Evolutionary conservation across 345 rosid species (phyloP), one percentile per base, ranked within the genome.

Genomic region (Populus simonii): DNA sequence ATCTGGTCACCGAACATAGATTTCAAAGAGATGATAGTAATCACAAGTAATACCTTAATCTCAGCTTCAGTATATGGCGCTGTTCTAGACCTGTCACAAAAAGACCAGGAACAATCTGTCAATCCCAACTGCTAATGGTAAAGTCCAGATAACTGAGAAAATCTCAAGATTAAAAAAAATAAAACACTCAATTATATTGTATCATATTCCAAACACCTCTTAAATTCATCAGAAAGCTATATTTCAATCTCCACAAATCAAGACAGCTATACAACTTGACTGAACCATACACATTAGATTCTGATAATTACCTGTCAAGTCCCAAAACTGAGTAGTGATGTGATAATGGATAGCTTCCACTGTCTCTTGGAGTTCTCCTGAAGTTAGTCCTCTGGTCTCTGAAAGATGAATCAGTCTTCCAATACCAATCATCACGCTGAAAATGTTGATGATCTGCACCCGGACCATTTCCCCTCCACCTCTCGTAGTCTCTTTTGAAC

Each of bases 381-480:
- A 76, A 82, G 81, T 87, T 88, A 69, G 88, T 89, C 73, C 86
- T 87, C 74, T 89, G 94, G 80, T 90, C 85, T 85, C 85, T 88
- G 83, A 73, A 88, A 25, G 98, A 87, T 63, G 92, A 61, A 51
- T 95, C 90, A n/a, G 92, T 77, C 73, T 96, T 93, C 98, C 98
- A 96, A 84, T 96, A 93, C 99, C 99, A 93, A 86, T 96, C 98
- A 77, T 96, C 93, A 61, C 96, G 90, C 89, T 96, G 99, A 80
- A 85, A 93, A 66, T 92, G 92, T 74, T 95, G 98, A 86, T 89
- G 89, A 88, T 90, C 88, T 39, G 89, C 88, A 80, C 86, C 87
- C 29, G 87, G 72, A 70, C 84, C 93, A 87, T 81, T 84, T 80
- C 92, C 92, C 83, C 72, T 90, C 99, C 98, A 96, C 81, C 89